phyloP scores from a whole-genome alignment of 2,329 filamentous ascomycete genomes.

The Metarhizium album region DNA sequence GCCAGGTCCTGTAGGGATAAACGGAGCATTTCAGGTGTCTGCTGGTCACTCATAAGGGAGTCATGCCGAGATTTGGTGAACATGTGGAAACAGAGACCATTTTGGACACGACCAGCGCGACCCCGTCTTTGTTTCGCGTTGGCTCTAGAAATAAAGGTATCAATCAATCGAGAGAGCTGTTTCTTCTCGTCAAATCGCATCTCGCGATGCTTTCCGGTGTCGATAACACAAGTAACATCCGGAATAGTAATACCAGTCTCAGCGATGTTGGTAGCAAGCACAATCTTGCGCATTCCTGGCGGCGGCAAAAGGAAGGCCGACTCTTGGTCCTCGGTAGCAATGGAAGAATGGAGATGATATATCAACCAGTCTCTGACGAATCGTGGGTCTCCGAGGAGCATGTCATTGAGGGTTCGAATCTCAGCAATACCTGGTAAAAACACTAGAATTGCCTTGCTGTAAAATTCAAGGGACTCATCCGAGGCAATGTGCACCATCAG shows the following conservation, averaged over 20 bases:
- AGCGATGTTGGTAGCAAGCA: slow-evolving; percentile 94
- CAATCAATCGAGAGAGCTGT: slow-evolving; percentile 81
- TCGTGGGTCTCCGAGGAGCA: slow-evolving; percentile 63
- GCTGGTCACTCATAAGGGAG: slow-evolving; percentile 74
- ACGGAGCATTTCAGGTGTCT: slow-evolving; percentile 92
- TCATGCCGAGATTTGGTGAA: slow-evolving; percentile 89
- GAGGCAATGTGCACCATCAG: slow-evolving; percentile 68
- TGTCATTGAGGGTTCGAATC: slow-evolving; percentile 78
- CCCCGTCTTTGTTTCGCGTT: slow-evolving; percentile 94
- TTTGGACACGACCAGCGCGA: slow-evolving; percentile 87
- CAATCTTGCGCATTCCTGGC: slow-evolving; percentile 75
- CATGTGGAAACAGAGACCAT: slow-evolving; percentile 89
- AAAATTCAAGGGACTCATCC: slow-evolving; percentile 53
- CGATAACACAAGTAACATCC: slow-evolving; percentile 92
- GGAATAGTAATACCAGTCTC: slow-evolving; percentile 98
- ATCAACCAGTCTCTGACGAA: slow-evolving; percentile 75
- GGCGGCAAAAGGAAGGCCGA: slow-evolving; percentile 82
- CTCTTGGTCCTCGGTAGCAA: slow-evolving; percentile 94
- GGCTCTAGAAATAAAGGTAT: slow-evolving; percentile 89
- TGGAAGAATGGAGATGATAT: slow-evolving; percentile 85
- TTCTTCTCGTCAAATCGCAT: slow-evolving; percentile 93
- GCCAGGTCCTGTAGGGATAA: slow-evolving; percentile 90
- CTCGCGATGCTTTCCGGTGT: slow-evolving; percentile 93
- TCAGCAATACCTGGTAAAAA: slow-evolving; percentile 94
- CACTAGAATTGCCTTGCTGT: slow-evolving; percentile 85